Percentiles rank a stretch among this genome's conserved stretches.
These are phyloP conservation scores for Mucor irregularis DNA, from an alignment of 371 early-diverging fungal genomes.

Conservation along the genomic window DNA sequence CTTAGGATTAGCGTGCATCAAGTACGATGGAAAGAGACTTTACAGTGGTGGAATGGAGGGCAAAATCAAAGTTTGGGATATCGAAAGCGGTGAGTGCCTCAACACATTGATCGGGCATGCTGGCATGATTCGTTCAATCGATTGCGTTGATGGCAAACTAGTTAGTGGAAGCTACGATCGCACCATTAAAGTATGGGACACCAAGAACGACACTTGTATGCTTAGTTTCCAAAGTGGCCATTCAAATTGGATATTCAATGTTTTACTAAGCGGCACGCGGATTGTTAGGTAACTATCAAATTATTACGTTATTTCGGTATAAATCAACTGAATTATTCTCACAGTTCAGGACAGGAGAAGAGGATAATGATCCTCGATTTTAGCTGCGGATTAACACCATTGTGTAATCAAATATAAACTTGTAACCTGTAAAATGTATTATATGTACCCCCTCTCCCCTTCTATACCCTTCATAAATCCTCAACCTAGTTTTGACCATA, in stretches of 20 bases:
- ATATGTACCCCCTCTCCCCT: too few relatives aligned
- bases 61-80: slow-evolving; percentile 93
- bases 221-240: slow-evolving; percentile 77
- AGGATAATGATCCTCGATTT: slow-evolving; percentile 9
- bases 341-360: slow-evolving; percentile 9
- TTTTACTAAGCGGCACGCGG: slow-evolving; percentile 71
- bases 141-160: slow-evolving; percentile 57
- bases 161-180: slow-evolving; percentile 82
- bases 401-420: slow-evolving; percentile 4
- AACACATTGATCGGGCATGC: slow-evolving; percentile 82
- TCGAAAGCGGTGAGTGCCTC: slow-evolving; percentile 74
- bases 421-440: not conserved
- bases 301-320: not conserved
- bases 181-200: slow-evolving; percentile 93
- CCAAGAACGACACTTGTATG: slow-evolving; percentile 36
- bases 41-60: slow-evolving; percentile 94
- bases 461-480: too few relatives aligned
- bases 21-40: slow-evolving; percentile 82
- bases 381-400: not conserved
- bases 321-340: not conserved
- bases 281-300: slow-evolving; percentile 61
- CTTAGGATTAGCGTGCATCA: slow-evolving; percentile 93
- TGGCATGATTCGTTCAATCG: slow-evolving; percentile 92
- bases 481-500: too few relatives aligned
- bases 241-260: slow-evolving; percentile 91